Evolutionary conservation across 805 yeast species (phyloP), one percentile per base, ranked within the genome.

Genomic region (Candida ortonii): DNA sequence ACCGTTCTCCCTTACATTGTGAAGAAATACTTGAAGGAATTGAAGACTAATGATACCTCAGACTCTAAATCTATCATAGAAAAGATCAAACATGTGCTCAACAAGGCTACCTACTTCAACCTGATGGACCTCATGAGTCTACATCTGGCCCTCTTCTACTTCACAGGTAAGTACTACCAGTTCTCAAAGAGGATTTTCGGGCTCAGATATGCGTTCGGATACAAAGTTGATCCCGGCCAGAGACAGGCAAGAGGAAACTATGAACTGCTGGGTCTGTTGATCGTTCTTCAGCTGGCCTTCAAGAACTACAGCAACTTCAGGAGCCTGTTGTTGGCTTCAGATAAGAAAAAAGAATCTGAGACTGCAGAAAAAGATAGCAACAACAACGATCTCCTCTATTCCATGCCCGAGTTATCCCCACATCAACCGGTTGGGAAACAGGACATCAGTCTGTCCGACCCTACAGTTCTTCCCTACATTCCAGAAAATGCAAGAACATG

Each of bases 111-210:
- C n/a, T 73, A 71, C 46, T 52, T 70, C 12, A 64, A 65, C 33
- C 46, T 75, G 4, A 46, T 76, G 19, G 80, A 80, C 1, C 36
- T 84, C 5, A 61, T 78, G 54, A 83, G 84, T 48, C 38, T 84
- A 11, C 95, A 90, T 55, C 59, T 88, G 33, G 90, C 95, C 0
- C 22, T 84, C 0, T 90, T 90, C 55, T 90, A 90, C 59, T 76
- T 89, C 51, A 70, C 69, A 27, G 97, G 97, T 2, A 71, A 79
- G 18, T 93, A 82, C 57, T 89, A 89, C 60, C 79, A 83, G 32
- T 46, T 88, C 4, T 73, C 84, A 1, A 88, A 87, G 49, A 65
- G 97, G 23, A 12, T 87, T 0, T 78, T 80, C 56, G 96, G 96
- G 0, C 54, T 90, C 55, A 64, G 95, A 23, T 90, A 90, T 55